A percentile compares a stretch with the other conserved stretches of the same genome.
Evolutionary conservation across 2,329 filamentous ascomycete genomes (phyloP).

Genomic region (Arthroderma sp.): DNA sequence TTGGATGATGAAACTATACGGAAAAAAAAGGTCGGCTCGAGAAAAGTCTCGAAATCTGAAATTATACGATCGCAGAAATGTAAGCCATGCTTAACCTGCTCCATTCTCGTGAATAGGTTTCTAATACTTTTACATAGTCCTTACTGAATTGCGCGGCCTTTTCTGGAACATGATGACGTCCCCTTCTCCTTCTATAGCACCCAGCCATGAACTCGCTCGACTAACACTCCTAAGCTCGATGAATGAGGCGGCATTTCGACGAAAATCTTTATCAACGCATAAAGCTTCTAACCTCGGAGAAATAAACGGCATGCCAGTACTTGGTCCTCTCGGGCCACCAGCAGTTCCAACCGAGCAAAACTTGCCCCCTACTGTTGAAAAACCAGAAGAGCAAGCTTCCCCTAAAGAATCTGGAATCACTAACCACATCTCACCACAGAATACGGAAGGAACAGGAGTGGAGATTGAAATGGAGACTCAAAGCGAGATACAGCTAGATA

Average conservation of each 20-base stretch:
- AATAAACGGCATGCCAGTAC: slow-evolving; percentile 32
- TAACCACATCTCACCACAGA: slow-evolving; percentile 12
- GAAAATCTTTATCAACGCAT: slow-evolving; percentile 31
- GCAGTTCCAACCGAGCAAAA: slow-evolving; percentile 7
- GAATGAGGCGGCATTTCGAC: slow-evolving; percentile 40
- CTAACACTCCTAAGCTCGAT: slow-evolving; percentile 56
- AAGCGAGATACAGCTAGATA: too few relatives aligned
- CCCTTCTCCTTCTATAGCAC: slow-evolving; percentile 49
- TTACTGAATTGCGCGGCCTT: slow-evolving; percentile 56
- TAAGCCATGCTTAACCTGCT: slow-evolving; percentile 35
- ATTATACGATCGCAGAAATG: slow-evolving; percentile 56
- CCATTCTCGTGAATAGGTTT: slow-evolving; percentile 7
- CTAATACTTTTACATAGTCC: slow-evolving; percentile 41
- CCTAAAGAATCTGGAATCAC: slow-evolving; percentile 22
- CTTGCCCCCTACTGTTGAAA: too few relatives aligned
- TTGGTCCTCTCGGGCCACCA: slow-evolving; percentile 34
- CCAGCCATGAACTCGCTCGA: slow-evolving; percentile 64
- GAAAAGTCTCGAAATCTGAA: slow-evolving; percentile 48
- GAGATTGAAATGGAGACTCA: too few relatives aligned
- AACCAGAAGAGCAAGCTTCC: slow-evolving; percentile 10
- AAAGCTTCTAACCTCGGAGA: slow-evolving; percentile 26
- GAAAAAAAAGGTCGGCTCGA: slow-evolving; percentile 61
- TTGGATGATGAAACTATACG: slow-evolving; percentile 50
- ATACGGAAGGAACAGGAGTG: slow-evolving; percentile 6
- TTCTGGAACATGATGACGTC: slow-evolving; percentile 60